phyloP scores from a whole-genome alignment of 305 asterid genomes.

The Vinca major region DNA sequence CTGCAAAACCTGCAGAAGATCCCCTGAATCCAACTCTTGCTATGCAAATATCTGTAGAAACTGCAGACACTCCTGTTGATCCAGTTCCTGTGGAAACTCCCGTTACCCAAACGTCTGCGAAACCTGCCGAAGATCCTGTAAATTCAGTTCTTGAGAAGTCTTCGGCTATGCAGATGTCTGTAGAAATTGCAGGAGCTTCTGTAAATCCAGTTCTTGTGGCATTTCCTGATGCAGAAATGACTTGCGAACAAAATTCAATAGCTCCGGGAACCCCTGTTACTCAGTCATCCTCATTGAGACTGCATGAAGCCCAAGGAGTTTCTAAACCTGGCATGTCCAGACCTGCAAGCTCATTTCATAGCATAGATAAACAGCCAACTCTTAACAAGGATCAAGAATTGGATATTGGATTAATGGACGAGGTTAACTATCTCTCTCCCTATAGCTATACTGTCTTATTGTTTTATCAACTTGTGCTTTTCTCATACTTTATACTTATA shows the following conservation, averaged over 20 bases:
- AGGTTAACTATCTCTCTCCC: conserved; percentile 26
- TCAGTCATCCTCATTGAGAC: conserved; percentile 25
- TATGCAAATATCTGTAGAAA: conserved; percentile 17
- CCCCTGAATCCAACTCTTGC: conserved; percentile 16
- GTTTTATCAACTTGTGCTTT: not conserved
- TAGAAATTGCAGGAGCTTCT: conserved; percentile 12
- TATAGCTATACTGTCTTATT: not conserved
- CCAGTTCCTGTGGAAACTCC: no score
- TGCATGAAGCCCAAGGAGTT: conserved; percentile 33
- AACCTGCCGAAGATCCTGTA: conserved; percentile 17
- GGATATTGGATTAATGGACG: conserved; percentile 27
- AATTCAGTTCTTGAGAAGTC: conserved; percentile 15
- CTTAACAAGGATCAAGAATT: conserved; percentile 25
- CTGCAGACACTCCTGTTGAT: conserved; percentile 14
- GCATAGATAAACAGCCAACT: conserved; percentile 24
- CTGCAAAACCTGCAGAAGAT: conserved; percentile 17
- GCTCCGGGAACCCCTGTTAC: conserved; percentile 62
- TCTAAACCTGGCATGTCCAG: conserved; percentile 26
- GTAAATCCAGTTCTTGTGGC: not conserved
- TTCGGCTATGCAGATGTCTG: conserved; percentile 9
- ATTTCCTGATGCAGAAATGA: conserved; percentile 6
- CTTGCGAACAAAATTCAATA: conserved; percentile 25
- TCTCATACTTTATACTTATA: not conserved
- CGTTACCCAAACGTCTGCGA: conserved; percentile 15
- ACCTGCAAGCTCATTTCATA: conserved; percentile 33